A percentile compares a stretch with the other conserved stretches of the same genome.
phyloP scores from a whole-genome alignment of 2,329 filamentous ascomycete species.

The Fusarium brachygibbosum region DNA sequence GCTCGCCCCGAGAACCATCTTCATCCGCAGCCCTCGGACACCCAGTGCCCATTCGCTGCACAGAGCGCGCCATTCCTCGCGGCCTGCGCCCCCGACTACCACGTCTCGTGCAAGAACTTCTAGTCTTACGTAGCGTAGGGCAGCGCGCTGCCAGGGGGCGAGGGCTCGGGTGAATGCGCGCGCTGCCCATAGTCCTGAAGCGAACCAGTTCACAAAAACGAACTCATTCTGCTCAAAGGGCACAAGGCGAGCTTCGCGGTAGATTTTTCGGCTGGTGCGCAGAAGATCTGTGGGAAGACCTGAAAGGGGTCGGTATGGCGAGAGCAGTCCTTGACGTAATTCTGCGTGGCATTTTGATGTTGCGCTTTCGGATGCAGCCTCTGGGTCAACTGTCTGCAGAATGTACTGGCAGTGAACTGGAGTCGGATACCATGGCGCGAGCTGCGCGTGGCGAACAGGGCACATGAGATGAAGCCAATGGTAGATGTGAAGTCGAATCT shows the following conservation, averaged over 20 bases:
- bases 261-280: constrained; percentile 56
- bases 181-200: constrained; percentile 60
- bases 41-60: constrained; percentile 55
- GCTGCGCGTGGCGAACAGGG: constrained; percentile 56
- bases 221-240: constrained; percentile 62
- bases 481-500: constrained; percentile 64
- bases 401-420: constrained; percentile 53
- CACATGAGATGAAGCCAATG: constrained; percentile 56
- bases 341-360: neutral
- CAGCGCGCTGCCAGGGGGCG: constrained; percentile 58
- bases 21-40: constrained; percentile 57
- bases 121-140: constrained; percentile 57
- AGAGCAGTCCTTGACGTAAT: constrained; percentile 42
- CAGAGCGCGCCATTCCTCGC: constrained; percentile 55
- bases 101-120: constrained; percentile 59
- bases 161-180: constrained; percentile 54
- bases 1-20: constrained; percentile 51
- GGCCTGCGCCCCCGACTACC: constrained; percentile 42
- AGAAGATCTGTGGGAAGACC: constrained; percentile 60
- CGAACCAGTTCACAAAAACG: constrained; percentile 62
- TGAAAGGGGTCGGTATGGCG: constrained; percentile 54
- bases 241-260: constrained; percentile 57
- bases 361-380: neutral
- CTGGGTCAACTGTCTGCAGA: constrained; percentile 39
- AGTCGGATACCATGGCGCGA: constrained; percentile 58